Percentiles rank a stretch among this genome's conserved stretches.
These are phyloP conservation scores for Eucalyptus grandis DNA, from an alignment of 345 rosid genomes.

Conservation along the genomic window DNA sequence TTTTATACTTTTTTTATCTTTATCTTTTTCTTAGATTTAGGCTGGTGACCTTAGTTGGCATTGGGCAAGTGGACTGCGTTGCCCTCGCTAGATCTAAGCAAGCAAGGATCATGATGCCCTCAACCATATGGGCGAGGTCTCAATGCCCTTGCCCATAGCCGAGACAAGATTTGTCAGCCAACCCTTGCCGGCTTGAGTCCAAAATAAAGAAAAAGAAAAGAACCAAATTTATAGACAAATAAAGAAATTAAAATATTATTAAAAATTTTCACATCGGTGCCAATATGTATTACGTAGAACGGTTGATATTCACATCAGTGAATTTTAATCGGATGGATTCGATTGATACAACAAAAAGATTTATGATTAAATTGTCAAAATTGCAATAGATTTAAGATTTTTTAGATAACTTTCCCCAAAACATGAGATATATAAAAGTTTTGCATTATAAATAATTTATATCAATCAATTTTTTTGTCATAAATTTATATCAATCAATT, in stretches of 20 bases:
- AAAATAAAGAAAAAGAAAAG: background rate
- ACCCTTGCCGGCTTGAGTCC: background rate
- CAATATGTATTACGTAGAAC: rapidly evolving
- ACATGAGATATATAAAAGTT: background rate
- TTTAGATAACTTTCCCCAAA: background rate
- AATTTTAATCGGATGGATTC: no score
- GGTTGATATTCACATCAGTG: no score
- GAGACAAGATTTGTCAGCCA: background rate
- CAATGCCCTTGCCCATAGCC: no score
- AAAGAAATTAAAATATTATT: no score
- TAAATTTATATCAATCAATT: background rate
- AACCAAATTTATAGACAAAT: background rate
- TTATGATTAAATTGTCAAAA: no score
- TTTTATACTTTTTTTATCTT: no score
- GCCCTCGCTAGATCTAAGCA: background rate
- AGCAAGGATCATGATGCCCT: background rate
- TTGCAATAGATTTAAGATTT: no score
- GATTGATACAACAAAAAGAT: no score
- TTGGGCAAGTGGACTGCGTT: background rate
- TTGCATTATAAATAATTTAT: background rate
- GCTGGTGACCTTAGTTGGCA: background rate
- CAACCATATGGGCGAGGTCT: background rate
- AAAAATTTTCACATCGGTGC: rapidly evolving
- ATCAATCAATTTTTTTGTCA: background rate
- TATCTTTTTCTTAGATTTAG: no score